phyloP scores from a whole-genome alignment of 768 basidiomycete genomes.

The Xerocomus spinulosus region DNA sequence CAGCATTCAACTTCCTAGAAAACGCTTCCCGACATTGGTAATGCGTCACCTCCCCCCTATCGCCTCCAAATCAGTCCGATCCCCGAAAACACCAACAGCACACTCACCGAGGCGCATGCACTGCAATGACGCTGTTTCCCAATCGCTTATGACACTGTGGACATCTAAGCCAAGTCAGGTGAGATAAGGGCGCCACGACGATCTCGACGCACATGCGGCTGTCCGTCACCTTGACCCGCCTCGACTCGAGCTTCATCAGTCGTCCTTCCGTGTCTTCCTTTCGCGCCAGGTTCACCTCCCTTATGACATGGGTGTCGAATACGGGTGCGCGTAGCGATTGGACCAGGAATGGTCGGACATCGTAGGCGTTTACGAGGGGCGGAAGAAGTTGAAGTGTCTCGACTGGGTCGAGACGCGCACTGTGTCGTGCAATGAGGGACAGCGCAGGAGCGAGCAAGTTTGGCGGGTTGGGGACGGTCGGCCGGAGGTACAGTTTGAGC shows the following conservation, averaged over 20 bases:
- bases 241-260: slow-evolving; percentile 72
- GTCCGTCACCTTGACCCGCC: slow-evolving; percentile 85
- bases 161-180: slow-evolving; percentile 54
- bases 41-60: slow-evolving; percentile 92
- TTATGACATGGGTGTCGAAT: slow-evolving; percentile 66
- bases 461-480: slow-evolving; percentile 45
- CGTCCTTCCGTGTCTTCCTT: slow-evolving; percentile 70
- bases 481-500: slow-evolving; percentile 82
- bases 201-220: slow-evolving; percentile 73
- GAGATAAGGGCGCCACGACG: background rate
- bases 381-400: slow-evolving; percentile 85
- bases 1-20: slow-evolving; percentile 48
- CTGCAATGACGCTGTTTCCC: slow-evolving; percentile 89
- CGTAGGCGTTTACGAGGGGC: slow-evolving; percentile 79
- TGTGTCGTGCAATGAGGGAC: slow-evolving; percentile 81
- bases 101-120: slow-evolving; percentile 79
- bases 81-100: background rate
- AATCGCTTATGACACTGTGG: slow-evolving; percentile 94
- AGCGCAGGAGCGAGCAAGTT: slow-evolving; percentile 78
- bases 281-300: slow-evolving; percentile 67
- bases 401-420: slow-evolving; percentile 73
- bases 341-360: slow-evolving; percentile 73
- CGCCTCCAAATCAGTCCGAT: background rate
- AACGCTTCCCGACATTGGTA: slow-evolving; percentile 92
- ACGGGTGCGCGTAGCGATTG: slow-evolving; percentile 63